A percentile compares a stretch with the other conserved stretches of the same genome.
These are phyloP conservation scores for Paralagenidium karlingii DNA, from an alignment of 352 stramenopile genomes.

Conservation along the genomic window DNA sequence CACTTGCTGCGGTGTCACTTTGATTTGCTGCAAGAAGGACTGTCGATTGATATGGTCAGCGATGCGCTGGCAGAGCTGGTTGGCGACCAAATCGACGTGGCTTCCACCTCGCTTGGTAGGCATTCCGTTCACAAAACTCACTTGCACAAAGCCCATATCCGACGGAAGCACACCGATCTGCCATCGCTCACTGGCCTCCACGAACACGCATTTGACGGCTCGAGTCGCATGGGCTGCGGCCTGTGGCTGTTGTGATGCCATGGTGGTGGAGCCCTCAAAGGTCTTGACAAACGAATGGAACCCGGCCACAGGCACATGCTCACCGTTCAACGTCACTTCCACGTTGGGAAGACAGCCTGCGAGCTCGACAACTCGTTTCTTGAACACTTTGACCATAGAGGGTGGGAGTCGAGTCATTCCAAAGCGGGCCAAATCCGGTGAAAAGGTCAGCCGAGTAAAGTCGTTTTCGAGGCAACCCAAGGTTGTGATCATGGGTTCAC, in stretches of 20 bases:
- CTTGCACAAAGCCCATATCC: conserved; percentile 90
- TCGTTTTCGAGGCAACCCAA: conserved; percentile 79
- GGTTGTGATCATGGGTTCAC: conserved; percentile 73
- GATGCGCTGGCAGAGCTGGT: conserved; percentile 79
- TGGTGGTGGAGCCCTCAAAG: conserved; percentile 24
- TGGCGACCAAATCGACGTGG: conserved; percentile 88
- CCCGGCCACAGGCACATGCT: conserved; percentile 74
- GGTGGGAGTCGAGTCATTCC: conserved; percentile 91
- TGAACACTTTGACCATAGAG: conserved; percentile 91
- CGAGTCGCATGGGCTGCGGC: too few relatives aligned
- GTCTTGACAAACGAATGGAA: conserved; percentile 96
- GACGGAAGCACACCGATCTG: conserved; percentile 89
- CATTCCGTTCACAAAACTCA: conserved; percentile 99
- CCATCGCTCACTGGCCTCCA: conserved; percentile 91
- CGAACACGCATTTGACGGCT: conserved; percentile 81
- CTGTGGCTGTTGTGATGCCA: too few relatives aligned
- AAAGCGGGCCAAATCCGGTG: conserved; percentile 93
- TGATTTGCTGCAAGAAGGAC: conserved; percentile 86
- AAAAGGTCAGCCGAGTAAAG: conserved; percentile 98
- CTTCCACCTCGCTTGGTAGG: conserved; percentile 93
- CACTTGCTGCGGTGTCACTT: conserved; percentile 89
- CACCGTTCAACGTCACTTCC: conserved; percentile 89
- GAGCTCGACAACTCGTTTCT: conserved; percentile 97
- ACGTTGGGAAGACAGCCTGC: conserved; percentile 91
- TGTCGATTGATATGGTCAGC: conserved; percentile 95